Conservation (phyloP, 257 asterid genomes). For the Ballota nigra region DNA sequence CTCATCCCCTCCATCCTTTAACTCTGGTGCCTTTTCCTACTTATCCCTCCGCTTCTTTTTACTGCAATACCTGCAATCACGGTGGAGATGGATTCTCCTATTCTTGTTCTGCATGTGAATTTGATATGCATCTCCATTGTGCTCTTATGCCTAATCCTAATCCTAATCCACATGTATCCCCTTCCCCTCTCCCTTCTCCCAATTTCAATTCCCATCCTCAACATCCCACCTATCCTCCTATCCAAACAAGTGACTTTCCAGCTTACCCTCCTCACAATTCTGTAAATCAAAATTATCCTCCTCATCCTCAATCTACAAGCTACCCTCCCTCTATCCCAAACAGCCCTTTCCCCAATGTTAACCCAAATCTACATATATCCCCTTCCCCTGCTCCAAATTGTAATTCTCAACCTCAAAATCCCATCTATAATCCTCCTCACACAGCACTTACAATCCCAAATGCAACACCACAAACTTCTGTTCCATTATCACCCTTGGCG, state of each 20-base stretch:
- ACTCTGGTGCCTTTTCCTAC: conserved; percentile 53
- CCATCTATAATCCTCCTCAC: conserved; percentile 17
- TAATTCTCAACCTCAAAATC: neutral
- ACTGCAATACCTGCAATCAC: conserved; percentile 43
- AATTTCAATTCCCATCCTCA: conserved; percentile 11
- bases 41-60: conserved; percentile 39
- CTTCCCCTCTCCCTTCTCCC: neutral
- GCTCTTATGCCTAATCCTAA: conserved; percentile 30
- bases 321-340: conserved; percentile 25
- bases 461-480: neutral
- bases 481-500: too few relatives aligned
- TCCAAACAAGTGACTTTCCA: conserved; percentile 18
- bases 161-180: neutral
- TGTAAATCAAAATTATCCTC: neutral
- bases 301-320: conserved; percentile 1
- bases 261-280: conserved; percentile 10
- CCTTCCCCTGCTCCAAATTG: conserved; percentile 10
- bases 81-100: conserved; percentile 45
- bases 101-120: conserved; percentile 48
- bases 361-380: neutral
- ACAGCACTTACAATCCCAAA: conserved; percentile 13
- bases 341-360: conserved; percentile 1
- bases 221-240: conserved; percentile 26
- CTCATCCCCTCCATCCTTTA: conserved; percentile 51
- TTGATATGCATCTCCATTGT: conserved; percentile 56